These are phyloP conservation scores for Neopestalotiopsis rosae DNA, from an alignment of 2,329 filamentous ascomycete genomes.

Conservation along the genomic window DNA sequence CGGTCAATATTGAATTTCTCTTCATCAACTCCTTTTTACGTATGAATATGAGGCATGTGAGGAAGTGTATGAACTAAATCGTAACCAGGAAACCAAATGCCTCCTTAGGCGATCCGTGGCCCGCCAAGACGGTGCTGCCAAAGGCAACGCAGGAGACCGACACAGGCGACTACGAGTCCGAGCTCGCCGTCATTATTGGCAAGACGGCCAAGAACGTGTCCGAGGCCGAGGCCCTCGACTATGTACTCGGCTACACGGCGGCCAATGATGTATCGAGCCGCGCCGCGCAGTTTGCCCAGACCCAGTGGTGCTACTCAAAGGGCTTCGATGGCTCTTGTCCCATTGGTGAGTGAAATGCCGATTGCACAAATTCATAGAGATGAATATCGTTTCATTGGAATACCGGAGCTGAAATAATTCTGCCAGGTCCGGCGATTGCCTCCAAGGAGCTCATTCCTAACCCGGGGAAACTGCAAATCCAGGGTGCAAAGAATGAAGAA, in stretches of 20 bases:
- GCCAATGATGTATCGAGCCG: slow-evolving; percentile 69
- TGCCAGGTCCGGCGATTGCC: slow-evolving; percentile 55
- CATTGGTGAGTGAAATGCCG: neutral
- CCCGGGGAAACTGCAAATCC: slow-evolving; percentile 43
- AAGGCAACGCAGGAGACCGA: slow-evolving; percentile 57
- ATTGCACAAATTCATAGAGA: neutral
- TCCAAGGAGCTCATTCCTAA: slow-evolving; percentile 47
- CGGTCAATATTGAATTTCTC: neutral
- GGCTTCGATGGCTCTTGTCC: slow-evolving; percentile 63
- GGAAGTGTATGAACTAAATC: too few species aligned
- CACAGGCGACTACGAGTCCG: slow-evolving; percentile 64
- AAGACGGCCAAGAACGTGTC: slow-evolving; percentile 56
- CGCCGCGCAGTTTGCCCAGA: slow-evolving; percentile 57
- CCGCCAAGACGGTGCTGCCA: slow-evolving; percentile 55
- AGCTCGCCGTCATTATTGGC: slow-evolving; percentile 62
- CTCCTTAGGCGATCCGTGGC: slow-evolving; percentile 59
- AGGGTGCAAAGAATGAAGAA: slow-evolving; percentile 54
- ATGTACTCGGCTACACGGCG: slow-evolving; percentile 68
- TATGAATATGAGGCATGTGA: neutral
- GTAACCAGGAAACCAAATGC: slow-evolving; percentile 54
- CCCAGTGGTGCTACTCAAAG: slow-evolving; percentile 64
- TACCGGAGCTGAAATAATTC: neutral
- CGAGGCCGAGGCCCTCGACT: slow-evolving; percentile 60
- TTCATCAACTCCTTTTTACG: neutral
- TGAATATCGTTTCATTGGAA: neutral